Evolutionary conservation across 2,329 filamentous ascomycete species (phyloP).

Genomic region (Aspergillus eucalypticola): DNA sequence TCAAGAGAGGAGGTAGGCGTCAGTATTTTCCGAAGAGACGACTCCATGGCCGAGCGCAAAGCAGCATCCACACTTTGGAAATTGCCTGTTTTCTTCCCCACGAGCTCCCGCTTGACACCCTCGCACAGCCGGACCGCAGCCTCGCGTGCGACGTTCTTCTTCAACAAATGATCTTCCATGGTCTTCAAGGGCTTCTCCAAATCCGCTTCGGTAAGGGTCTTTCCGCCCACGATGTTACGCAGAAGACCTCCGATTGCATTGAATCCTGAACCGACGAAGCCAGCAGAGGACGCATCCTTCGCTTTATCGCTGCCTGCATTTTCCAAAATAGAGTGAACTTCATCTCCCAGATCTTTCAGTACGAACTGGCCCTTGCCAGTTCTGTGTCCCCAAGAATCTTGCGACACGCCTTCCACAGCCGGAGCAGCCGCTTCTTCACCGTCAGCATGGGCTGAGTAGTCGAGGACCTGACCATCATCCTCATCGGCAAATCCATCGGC

Average conservation of each 20-base stretch:
- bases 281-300: conserved; percentile 51
- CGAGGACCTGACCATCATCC: conserved; percentile 74
- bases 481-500: conserved; percentile 85
- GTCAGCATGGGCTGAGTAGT: conserved; percentile 75
- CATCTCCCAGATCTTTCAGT: conserved; percentile 86
- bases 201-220: conserved; percentile 84
- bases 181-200: conserved; percentile 89
- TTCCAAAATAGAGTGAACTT: conserved; percentile 86
- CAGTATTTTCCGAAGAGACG: conserved; percentile 89
- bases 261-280: conserved; percentile 75
- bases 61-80: conserved; percentile 87
- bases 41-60: conserved; percentile 84
- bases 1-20: conserved; percentile 94
- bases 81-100: conserved; percentile 86
- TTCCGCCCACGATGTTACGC: conserved; percentile 91
- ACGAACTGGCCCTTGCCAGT: conserved; percentile 91
- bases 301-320: conserved; percentile 69
- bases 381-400: conserved; percentile 79
- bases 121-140: conserved; percentile 88
- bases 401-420: conserved; percentile 71
- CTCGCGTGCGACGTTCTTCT: conserved; percentile 95
- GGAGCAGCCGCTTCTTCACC: conserved; percentile 58
- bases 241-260: conserved; percentile 86
- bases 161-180: conserved; percentile 91
- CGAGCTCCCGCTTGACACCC: conserved; percentile 83